phyloP scores from a whole-genome alignment of 345 rosid genomes.

The Clarkia xantiana region DNA sequence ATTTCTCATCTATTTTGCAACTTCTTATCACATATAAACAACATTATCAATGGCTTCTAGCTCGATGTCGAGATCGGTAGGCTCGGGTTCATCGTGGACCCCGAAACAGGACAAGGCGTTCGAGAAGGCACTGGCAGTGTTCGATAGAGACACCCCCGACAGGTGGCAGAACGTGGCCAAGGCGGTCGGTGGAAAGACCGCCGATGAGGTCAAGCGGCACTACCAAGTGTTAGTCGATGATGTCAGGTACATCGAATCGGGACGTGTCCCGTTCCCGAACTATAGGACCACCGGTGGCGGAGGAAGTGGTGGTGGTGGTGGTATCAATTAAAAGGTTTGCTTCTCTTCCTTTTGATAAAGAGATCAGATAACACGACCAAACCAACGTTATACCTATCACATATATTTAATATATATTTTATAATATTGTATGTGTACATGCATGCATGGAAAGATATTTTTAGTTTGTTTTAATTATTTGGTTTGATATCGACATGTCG shows the following conservation, averaged over 20 bases:
- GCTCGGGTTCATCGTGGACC: constrained; percentile 59
- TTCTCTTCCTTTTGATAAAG: background rate
- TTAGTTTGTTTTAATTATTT: too few relatives aligned
- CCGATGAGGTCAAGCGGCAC: constrained; percentile 75
- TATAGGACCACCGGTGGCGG: constrained; percentile 34
- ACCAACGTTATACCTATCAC: background rate
- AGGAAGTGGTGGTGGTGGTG: constrained; percentile 11
- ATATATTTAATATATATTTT: background rate
- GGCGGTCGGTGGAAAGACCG: constrained; percentile 78
- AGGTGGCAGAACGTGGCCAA: constrained; percentile 90
- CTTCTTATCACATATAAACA: background rate
- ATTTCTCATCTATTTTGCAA: constrained; percentile 1
- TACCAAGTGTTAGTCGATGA: constrained; percentile 65
- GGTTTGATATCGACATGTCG: too few relatives aligned
- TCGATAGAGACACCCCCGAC: constrained; percentile 89
- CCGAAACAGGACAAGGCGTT: constrained; percentile 86
- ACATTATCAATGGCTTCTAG: constrained; percentile 43
- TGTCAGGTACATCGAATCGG: constrained; percentile 64
- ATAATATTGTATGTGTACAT: too few relatives aligned
- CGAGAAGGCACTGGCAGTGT: constrained; percentile 80
- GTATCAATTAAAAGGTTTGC: constrained; percentile 23
- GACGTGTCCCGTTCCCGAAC: constrained; percentile 69
- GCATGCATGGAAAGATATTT: too few relatives aligned
- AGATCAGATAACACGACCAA: background rate
- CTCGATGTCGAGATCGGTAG: constrained; percentile 69